Base-by-base conservation (phyloP, 805 yeast genomes). In the Blastobotrys peoriensis region DNA sequence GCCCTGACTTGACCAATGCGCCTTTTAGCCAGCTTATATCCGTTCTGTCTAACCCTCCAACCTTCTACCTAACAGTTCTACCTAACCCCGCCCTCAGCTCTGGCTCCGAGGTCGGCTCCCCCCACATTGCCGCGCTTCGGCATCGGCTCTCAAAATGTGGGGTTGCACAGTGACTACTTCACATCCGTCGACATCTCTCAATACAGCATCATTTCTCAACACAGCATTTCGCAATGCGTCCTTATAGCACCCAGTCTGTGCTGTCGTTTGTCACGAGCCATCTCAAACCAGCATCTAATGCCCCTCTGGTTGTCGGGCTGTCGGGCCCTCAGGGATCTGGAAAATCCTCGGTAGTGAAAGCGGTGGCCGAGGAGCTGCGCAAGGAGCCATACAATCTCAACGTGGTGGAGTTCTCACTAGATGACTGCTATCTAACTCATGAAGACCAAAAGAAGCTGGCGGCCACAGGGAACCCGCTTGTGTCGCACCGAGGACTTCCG, bases 401-500 rank as follows among this genome's bases (percentile, higher is more conserved):
- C 6, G 57, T 63, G 4, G 65, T 64, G 4, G 58, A 54, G 25
- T 50, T 85, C 38, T 89, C 95, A 46, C 75, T 88, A 54, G 98
- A 91, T 64, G 98, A 93, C 63, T 76, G 86, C 47, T 91, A 91
- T 60, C 66, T 86, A 33, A 78, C 86, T 0, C 79, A 78, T 58
- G 62, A 58, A 5, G 81, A 81, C 16, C 96, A 87, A 57, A 48
- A 46, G 20, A 47, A 49, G 25, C 57, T 88, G 19, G 33, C 49
- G 4, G 64, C 67, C 47, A 58, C 67, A 0, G 71, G 64, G 10
- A 85, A 86, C 58, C 59, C 64, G 28, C 65, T 91, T 38, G 56
- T 86, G 15, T 74, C 70, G 47, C 95, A 95, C 2, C 67, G 98
- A 20, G 98, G 98, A 0, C 70, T 86, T 13, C 98, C 98, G 0